Percentiles rank a stretch among this genome's conserved stretches.
Evolutionary conservation across 1,284 basidiomycete species (phyloP).

Genomic region (Trichosporon sp.): DNA sequence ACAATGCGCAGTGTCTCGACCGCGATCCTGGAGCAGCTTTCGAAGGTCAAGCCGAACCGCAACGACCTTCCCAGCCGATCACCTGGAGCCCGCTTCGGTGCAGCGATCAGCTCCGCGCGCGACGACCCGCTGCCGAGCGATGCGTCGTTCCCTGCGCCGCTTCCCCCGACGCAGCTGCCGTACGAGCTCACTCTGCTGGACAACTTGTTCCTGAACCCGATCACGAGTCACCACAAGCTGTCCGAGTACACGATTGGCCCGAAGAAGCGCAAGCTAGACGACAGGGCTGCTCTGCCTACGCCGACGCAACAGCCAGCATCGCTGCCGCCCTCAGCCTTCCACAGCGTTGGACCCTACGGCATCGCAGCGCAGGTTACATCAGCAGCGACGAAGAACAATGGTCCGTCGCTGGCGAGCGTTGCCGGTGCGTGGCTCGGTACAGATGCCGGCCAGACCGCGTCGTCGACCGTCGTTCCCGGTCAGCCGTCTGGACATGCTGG

Average conservation of each 20-base stretch:
- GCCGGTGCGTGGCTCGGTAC: conserved; percentile 16
- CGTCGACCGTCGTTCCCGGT: conserved; percentile 8
- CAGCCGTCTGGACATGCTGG: conserved; percentile 5
- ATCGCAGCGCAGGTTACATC: conserved; percentile 22
- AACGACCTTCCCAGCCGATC: conserved; percentile 18
- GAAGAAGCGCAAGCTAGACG: conserved; percentile 22
- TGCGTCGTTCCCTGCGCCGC: conserved; percentile 40
- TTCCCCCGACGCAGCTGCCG: conserved; percentile 42
- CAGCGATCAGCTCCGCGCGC: conserved; percentile 40
- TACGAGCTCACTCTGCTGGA: conserved; percentile 48
- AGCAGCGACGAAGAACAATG: not conserved
- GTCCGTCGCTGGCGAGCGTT: conserved; percentile 10
- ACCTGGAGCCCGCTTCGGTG: conserved; percentile 29
- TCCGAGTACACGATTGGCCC: conserved; percentile 43
- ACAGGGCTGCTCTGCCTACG: not conserved
- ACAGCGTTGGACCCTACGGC: conserved; percentile 25
- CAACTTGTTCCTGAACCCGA: conserved; percentile 49
- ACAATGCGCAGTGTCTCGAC: conserved; percentile 44
- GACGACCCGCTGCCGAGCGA: conserved; percentile 38
- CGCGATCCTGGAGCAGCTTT: conserved; percentile 44
- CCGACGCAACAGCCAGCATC: not conserved
- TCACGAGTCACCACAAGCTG: conserved; percentile 45
- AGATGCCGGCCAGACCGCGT: conserved; percentile 2
- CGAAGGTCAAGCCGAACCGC: conserved; percentile 27
- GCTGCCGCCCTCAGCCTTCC: conserved; percentile 36